These are phyloP conservation scores for Claviceps monticola DNA, from an alignment of 2,329 filamentous ascomycete species.

Conservation along the genomic window DNA sequence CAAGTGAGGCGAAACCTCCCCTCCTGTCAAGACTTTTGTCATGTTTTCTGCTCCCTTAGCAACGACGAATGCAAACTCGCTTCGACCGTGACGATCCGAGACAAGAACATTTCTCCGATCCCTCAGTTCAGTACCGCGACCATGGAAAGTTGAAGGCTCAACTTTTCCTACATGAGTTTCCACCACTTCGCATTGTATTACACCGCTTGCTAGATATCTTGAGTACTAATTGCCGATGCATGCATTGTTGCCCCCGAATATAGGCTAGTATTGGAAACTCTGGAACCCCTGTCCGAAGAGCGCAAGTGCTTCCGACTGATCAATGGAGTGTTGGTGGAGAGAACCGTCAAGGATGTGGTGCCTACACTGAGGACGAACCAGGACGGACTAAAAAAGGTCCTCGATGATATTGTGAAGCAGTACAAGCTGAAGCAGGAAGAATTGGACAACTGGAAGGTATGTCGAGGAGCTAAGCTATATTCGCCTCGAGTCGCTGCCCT, in stretches of 20 bases:
- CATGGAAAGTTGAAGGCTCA: too few relatives aligned
- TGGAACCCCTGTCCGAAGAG: conserved; percentile 66
- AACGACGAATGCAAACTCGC: not conserved
- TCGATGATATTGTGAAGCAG: conserved; percentile 90
- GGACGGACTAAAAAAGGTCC: conserved; percentile 82
- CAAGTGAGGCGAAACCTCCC: conserved; percentile 49
- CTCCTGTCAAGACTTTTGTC: not conserved
- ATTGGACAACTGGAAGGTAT: conserved; percentile 96
- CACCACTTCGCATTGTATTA: not conserved
- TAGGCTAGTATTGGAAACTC: conserved; percentile 87
- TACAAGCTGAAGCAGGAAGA: conserved; percentile 92
- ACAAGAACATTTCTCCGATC: too few relatives aligned
- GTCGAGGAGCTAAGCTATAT: conserved; percentile 14
- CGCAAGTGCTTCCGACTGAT: conserved; percentile 99
- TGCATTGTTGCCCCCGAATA: not conserved
- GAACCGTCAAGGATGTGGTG: conserved; percentile 83
- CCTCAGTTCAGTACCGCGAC: too few relatives aligned
- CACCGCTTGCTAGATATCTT: not conserved
- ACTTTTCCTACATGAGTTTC: too few relatives aligned
- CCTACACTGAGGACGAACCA: conserved; percentile 87
- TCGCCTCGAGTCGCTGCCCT: not conserved
- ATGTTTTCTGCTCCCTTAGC: not conserved
- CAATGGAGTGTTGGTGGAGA: conserved; percentile 89
- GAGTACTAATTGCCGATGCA: not conserved
- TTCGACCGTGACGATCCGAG: not conserved